Evolutionary conservation across 2,329 filamentous ascomycete species (phyloP).

Genomic region (Whalleya microplaca): DNA sequence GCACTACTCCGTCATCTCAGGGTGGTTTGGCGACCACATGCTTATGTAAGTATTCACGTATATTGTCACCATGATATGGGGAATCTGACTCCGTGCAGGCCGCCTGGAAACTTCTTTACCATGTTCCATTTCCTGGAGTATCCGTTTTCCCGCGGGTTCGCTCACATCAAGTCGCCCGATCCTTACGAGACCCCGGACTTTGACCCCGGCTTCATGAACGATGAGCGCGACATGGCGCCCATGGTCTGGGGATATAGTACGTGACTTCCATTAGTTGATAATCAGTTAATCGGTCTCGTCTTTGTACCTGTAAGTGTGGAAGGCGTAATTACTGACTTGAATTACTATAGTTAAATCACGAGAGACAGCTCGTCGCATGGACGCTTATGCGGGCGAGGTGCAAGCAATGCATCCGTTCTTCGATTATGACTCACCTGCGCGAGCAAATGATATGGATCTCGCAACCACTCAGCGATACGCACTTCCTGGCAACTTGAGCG

Average conservation of each 20-base stretch:
- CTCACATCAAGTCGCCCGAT: constrained; percentile 71
- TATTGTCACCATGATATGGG: constrained; percentile 7
- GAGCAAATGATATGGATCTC: constrained; percentile 74
- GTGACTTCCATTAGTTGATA: not conserved
- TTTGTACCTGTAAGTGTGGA: too few species aligned
- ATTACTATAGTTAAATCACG: constrained; percentile 64
- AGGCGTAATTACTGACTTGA: not conserved
- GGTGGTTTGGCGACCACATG: constrained; percentile 66
- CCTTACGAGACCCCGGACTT: constrained; percentile 78
- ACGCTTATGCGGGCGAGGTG: constrained; percentile 77
- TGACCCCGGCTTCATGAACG: constrained; percentile 83
- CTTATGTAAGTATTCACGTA: constrained; percentile 48
- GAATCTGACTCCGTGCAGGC: constrained; percentile 59
- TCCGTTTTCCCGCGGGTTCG: constrained; percentile 73
- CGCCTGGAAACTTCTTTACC: constrained; percentile 78
- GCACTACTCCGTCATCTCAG: constrained; percentile 79
- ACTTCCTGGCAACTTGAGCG: constrained; percentile 70
- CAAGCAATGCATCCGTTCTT: constrained; percentile 72
- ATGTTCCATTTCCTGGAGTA: constrained; percentile 85
- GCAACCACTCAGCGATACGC: constrained; percentile 76
- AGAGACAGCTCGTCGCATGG: constrained; percentile 78
- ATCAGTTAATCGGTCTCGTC: not conserved
- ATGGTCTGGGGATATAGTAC: constrained; percentile 78
- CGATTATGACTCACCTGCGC: constrained; percentile 69
- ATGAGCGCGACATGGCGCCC: constrained; percentile 81